Conservation (phyloP, 169 alveolate genomes). For the Eimeria necatrix region DNA sequence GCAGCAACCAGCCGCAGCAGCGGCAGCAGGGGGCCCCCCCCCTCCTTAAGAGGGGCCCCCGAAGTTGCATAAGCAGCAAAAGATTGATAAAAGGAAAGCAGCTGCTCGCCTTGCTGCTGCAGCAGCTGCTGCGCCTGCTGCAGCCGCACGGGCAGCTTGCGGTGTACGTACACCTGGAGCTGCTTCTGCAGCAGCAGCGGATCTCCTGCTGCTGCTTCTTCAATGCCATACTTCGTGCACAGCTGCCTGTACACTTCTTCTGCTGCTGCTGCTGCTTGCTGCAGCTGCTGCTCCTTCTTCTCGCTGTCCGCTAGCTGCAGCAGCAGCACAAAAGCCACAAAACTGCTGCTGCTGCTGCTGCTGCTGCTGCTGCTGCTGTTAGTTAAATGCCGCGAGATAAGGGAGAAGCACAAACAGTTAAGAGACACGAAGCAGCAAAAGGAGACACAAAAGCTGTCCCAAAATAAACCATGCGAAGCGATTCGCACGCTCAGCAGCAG, state of each 20-base stretch:
- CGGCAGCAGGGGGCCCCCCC: not conserved
- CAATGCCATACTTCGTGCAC: not conserved
- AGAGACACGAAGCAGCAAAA: too few species aligned
- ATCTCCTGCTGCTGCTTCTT: not conserved
- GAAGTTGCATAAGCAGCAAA: not conserved
- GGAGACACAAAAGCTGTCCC: too few species aligned
- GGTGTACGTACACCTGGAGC: not conserved
- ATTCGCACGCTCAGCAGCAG: too few species aligned
- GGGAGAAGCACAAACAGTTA: too few species aligned
- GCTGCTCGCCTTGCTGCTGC: not conserved
- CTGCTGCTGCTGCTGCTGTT: too few species aligned
- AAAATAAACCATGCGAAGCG: too few species aligned
- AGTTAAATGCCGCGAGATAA: too few species aligned
- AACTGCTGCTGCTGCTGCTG: too few species aligned
- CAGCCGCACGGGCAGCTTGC: not conserved
- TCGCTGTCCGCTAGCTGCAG: not conserved
- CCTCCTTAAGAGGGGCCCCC: not conserved
- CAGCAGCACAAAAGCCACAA: not conserved
- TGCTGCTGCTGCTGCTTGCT: not conserved
- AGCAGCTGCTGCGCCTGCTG: not conserved
- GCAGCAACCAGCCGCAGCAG: not conserved
- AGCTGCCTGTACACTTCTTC: not conserved
- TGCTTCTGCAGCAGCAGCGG: conserved; percentile 4
- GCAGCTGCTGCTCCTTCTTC: not conserved
- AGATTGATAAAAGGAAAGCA: not conserved